phyloP scores from a whole-genome alignment of 805 yeast genomes.

The Hanseniaspora pseudoguilliermondii region DNA sequence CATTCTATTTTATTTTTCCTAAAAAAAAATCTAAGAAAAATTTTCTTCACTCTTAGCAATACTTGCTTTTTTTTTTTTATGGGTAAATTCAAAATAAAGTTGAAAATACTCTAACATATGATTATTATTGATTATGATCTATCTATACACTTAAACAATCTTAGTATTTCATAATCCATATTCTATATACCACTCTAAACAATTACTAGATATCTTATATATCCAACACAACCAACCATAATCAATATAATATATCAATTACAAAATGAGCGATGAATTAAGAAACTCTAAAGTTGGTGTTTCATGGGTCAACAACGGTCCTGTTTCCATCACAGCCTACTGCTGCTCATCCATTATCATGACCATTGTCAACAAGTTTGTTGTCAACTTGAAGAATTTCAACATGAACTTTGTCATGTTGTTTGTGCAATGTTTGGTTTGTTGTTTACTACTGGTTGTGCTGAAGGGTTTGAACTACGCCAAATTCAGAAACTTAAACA shows the following conservation, averaged over 20 bases:
- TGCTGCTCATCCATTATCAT: constrained; percentile 89
- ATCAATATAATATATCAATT: neutral
- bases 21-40: too few relatives aligned
- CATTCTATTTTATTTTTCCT: too few relatives aligned
- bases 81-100: neutral
- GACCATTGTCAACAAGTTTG: constrained; percentile 96
- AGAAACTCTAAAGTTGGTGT: constrained; percentile 12
- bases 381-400: constrained; percentile 57
- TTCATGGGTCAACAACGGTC: constrained; percentile 33
- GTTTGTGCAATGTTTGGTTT: constrained; percentile 79
- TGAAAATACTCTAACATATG: too few relatives aligned
- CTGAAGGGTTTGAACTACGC: constrained; percentile 65
- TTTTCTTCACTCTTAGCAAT: too few relatives aligned
- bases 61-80: too few relatives aligned
- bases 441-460: constrained; percentile 58
- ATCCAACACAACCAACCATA: neutral
- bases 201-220: neutral
- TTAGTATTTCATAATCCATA: too few relatives aligned
- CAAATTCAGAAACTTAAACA: constrained; percentile 74
- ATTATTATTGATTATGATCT: too few relatives aligned
- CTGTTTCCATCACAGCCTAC: constrained; percentile 64
- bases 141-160: too few relatives aligned
- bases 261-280: constrained; percentile 10
- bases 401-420: constrained; percentile 78
- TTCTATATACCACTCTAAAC: neutral